Conservation (phyloP, 441 rosid genomes). For the Populus hybrid region DNA sequence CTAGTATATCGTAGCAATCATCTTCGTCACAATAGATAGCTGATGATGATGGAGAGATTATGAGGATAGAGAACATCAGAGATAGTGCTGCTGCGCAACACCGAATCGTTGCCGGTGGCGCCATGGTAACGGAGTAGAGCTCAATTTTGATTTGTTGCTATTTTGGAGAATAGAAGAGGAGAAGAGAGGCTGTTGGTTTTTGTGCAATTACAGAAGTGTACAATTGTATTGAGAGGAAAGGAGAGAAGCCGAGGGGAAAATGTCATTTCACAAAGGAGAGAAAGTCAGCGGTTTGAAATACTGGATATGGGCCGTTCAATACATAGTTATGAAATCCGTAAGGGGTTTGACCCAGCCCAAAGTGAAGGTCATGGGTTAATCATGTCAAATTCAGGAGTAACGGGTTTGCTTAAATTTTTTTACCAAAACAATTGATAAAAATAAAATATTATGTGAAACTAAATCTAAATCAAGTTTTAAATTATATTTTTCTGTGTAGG, state of each 20-base stretch:
- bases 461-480: too few relatives aligned
- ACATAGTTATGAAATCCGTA: too few relatives aligned
- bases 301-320: not conserved
- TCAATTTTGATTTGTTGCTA: not conserved
- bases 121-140: slow-evolving; percentile 35
- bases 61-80: slow-evolving; percentile 36
- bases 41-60: slow-evolving; percentile 36
- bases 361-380: too few relatives aligned
- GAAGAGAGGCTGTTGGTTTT: not conserved
- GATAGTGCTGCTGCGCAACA: slow-evolving; percentile 35
- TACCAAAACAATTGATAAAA: too few relatives aligned
- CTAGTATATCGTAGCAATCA: slow-evolving; percentile 91
- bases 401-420: too few relatives aligned
- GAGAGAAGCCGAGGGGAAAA: not conserved
- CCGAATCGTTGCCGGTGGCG: slow-evolving; percentile 51
- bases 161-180: not conserved
- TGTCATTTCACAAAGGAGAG: not conserved
- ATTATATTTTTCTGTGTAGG: too few relatives aligned
- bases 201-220: not conserved
- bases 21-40: slow-evolving; percentile 96
- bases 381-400: too few relatives aligned
- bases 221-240: not conserved
- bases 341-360: too few relatives aligned
- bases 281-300: not conserved
- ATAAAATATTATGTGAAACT: too few relatives aligned